Conservation (phyloP, 495 filamentous ascomycete species). For the Lasiosphaeria ovina region DNA sequence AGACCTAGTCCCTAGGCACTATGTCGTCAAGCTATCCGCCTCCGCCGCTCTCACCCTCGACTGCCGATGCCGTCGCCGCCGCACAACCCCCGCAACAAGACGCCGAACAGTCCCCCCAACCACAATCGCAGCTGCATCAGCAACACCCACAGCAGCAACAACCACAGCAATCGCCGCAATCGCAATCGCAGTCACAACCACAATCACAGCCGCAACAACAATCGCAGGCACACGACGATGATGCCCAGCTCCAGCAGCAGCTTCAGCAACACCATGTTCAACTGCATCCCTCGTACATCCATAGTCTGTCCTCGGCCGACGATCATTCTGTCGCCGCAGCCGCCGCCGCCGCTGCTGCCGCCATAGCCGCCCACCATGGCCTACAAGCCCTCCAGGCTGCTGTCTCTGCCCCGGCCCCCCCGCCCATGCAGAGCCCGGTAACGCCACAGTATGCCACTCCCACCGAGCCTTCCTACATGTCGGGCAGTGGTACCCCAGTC, state of each 20-base stretch:
- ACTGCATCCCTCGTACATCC: neutral
- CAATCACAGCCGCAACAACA: neutral
- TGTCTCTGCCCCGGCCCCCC: slow-evolving; percentile 23
- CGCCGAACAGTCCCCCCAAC: neutral
- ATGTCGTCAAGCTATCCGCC: slow-evolving; percentile 13
- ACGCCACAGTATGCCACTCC: slow-evolving; percentile 21
- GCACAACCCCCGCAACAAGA: neutral
- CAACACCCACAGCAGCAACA: slow-evolving; percentile 6
- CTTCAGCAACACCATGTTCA: neutral
- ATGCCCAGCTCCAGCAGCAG: neutral
- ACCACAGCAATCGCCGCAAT: neutral
- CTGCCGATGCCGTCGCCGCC: neutral
- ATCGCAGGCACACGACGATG: neutral
- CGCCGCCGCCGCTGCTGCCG: slow-evolving; percentile 24
- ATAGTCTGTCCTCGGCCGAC: neutral
- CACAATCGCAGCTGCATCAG: neutral
- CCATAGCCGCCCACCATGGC: slow-evolving; percentile 41
- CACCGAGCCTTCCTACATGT: slow-evolving; percentile 24
- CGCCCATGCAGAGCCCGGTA: slow-evolving; percentile 13
- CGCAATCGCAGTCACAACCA: neutral
- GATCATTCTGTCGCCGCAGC: slow-evolving; percentile 15
- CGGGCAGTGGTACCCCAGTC: slow-evolving; percentile 23
- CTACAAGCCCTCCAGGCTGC: slow-evolving; percentile 46
- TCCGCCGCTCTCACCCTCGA: neutral
- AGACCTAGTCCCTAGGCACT: neutral